These are phyloP conservation scores for Tilletia caries DNA, from an alignment of 1,284 basidiomycete genomes.

Conservation along the genomic window DNA sequence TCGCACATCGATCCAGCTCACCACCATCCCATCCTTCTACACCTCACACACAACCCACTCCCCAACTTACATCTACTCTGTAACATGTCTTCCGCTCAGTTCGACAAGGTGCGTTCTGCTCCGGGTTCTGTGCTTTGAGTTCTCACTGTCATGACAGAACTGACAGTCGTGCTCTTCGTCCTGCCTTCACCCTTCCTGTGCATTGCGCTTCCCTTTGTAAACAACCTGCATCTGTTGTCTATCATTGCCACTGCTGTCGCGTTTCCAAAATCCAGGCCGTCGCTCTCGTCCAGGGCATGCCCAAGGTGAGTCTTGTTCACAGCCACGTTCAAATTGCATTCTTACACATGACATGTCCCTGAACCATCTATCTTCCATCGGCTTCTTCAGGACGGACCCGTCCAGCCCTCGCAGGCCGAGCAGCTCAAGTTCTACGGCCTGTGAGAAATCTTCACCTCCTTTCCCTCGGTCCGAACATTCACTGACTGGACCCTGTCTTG, in stretches of 20 bases:
- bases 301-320: constrained; percentile 20
- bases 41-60: no score
- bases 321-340: background rate
- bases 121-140: no score
- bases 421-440: constrained; percentile 51
- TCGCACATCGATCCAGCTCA: no score
- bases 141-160: background rate
- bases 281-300: constrained; percentile 20
- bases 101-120: constrained; percentile 21
- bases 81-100: constrained; percentile 22
- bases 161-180: background rate
- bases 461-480: background rate
- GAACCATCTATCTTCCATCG: background rate
- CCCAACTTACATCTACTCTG: background rate
- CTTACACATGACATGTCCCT: background rate
- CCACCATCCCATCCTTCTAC: no score
- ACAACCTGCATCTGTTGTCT: no score
- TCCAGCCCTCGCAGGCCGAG: constrained; percentile 44
- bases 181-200: background rate
- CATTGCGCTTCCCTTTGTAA: background rate
- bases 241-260: background rate
- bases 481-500: background rate
- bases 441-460: constrained; percentile 20
- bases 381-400: constrained; percentile 31
- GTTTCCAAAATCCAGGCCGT: constrained; percentile 8